phyloP scores from a whole-genome alignment of 495 filamentous ascomycete genomes.

The Cercophora newfieldiana region DNA sequence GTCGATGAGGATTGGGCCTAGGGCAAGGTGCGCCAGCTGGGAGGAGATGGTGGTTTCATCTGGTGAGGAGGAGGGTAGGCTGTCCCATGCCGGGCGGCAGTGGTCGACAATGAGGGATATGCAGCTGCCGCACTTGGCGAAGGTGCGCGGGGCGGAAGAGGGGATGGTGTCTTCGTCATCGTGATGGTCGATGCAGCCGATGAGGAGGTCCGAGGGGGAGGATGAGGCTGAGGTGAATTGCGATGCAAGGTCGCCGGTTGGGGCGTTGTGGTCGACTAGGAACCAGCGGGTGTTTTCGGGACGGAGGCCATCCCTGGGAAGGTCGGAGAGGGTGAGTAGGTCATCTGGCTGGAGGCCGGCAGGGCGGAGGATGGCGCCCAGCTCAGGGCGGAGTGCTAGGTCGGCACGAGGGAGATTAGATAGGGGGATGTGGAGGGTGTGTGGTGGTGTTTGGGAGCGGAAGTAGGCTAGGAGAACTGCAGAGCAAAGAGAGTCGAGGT shows the following conservation, averaged over 20 bases:
- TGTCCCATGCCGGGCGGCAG: conserved; percentile 58
- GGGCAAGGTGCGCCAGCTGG: conserved; percentile 71
- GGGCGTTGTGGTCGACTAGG: conserved; percentile 88
- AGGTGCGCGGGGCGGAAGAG: conserved; percentile 54
- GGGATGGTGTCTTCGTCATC: conserved; percentile 72
- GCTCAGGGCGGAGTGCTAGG: conserved; percentile 76
- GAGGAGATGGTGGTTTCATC: conserved; percentile 37
- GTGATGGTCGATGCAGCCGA: conserved; percentile 92
- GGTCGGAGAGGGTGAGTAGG: conserved; percentile 53
- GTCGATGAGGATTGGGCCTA: conserved; percentile 83
- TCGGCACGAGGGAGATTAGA: conserved; percentile 71
- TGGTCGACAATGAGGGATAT: conserved; percentile 71
- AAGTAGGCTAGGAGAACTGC: conserved; percentile 86
- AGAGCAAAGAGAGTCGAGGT: conserved; percentile 89
- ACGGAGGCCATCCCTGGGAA: conserved; percentile 34
- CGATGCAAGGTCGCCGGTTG: conserved; percentile 56
- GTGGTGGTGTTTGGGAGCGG: conserved; percentile 51
- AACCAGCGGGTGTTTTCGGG: conserved; percentile 55
- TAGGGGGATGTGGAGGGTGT: conserved; percentile 73
- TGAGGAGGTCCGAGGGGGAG: conserved; percentile 38
- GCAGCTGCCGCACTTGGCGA: conserved; percentile 77
- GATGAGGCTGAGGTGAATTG: conserved; percentile 24
- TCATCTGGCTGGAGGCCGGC: conserved; percentile 46
- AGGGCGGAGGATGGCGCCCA: conserved; percentile 55
- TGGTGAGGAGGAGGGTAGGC: conserved; percentile 17